Evolutionary conservation across 2,329 filamentous ascomycete species (phyloP), one percentile per base, ranked within the genome.

Genomic region (Xylaria sp.): DNA sequence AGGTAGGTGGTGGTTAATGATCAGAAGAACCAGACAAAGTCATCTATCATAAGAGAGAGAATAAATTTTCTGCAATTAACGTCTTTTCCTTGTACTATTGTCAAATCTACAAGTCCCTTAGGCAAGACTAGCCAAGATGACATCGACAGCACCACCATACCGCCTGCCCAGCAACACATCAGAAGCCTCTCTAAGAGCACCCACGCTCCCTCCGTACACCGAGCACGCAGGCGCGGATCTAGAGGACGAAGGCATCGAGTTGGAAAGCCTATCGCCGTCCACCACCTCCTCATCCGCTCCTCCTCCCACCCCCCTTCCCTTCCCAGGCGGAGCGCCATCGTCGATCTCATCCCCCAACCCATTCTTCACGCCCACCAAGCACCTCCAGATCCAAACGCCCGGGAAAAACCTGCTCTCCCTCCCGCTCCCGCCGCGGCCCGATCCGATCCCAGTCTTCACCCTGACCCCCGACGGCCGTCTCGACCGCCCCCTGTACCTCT

Each of bases 331-430:
- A 17, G 61, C 1, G n/a, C 19, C 60, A 42, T 57, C 59, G 3
- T 32, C 59, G 24, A 27, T 27, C 2, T 17, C 67, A 7, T 50
- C 64, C 3, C 30, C 34, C 24, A 27, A 14, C 36, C 57, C 63
- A 5, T 19, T 61, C 57, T 87, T 88, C 76, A 69, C 64, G 7
- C 79, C 85, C 2, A 83, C 83, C 1, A 77, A 78, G 24, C 78
- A 80, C 11, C 79, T 88, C 27, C 84, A 87, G 68, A 82, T 89
- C 71, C 81, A 86, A 69, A 79, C 83, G 0, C 69, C 69, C 5
- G 86, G 86, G 21, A 82, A 84, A 42, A 72, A 76, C 0, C 73
- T 81, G 56, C 69, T 85, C 56, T 79, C 82, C n/a, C 72, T 85
- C 2, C 85, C 85, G 1, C 53, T 42, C 0, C 64, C 64, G 1